A percentile compares a stretch with the other conserved stretches of the same genome.
These are phyloP conservation scores for Scolecobasidium constrictum DNA, from an alignment of 2,329 filamentous ascomycete genomes.

Conservation along the genomic window DNA sequence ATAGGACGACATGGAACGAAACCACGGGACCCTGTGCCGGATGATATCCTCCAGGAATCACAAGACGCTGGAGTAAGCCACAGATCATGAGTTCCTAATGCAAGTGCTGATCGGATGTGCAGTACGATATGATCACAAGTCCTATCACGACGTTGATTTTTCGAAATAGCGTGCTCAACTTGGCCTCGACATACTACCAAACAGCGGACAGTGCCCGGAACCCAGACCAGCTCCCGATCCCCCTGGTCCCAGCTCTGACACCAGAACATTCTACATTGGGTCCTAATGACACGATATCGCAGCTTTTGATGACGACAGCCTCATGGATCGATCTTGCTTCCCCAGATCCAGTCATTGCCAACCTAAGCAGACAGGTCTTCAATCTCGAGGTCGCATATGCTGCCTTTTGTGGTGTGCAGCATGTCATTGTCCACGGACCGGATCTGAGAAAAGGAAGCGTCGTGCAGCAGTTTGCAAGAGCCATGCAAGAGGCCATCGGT, in stretches of 20 bases:
- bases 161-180: conserved; percentile 52
- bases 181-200: conserved; percentile 47
- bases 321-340: conserved; percentile 89
- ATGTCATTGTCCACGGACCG: conserved; percentile 73
- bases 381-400: conserved; percentile 90
- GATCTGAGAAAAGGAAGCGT: conserved; percentile 39
- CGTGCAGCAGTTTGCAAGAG: conserved; percentile 67
- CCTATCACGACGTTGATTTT: conserved; percentile 69
- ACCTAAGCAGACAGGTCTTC: conserved; percentile 79
- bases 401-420: conserved; percentile 83
- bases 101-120: conserved; percentile 8
- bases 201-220: conserved; percentile 31
- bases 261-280: conserved; percentile 68
- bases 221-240: conserved; percentile 28
- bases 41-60: conserved; percentile 54
- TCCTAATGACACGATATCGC: conserved; percentile 56
- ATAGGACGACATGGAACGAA: conserved; percentile 64
- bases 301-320: conserved; percentile 70
- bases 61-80: conserved; percentile 55
- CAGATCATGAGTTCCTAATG: neutral
- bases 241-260: conserved; percentile 52
- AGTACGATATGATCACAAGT: conserved; percentile 72
- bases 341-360: conserved; percentile 68
- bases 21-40: conserved; percentile 48
- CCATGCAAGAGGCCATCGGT: conserved; percentile 67